Base-by-base conservation (phyloP, 129 eudicot species). In the Solidago caesia region DNA sequence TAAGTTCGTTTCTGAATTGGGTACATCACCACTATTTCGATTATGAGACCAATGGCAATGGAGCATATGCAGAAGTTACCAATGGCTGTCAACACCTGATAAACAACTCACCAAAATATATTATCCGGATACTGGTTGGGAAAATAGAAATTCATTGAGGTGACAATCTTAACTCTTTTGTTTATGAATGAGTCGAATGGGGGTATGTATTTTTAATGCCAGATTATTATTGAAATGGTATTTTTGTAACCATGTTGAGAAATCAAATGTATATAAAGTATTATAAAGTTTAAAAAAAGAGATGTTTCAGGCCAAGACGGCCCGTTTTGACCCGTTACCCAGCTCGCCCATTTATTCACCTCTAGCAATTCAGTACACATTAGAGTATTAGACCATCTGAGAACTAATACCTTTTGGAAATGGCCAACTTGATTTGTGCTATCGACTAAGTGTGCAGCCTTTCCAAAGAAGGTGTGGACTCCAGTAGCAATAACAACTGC, bases 401-500 rank as follows among this genome's bases (percentile, higher is more conserved):
- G 43, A 26, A 60, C 44, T 33, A 44, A 4, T 86, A 91, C 97
- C 93, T 87, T 77, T 56, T 92, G 97, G 91, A 92, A 92, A 82
- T 92, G 97, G 41, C 97, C 97, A 0, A 92, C 96, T 56, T 92
- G 86, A 61, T 89, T 86, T 58, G 97, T 92, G 88, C 89, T 92
- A 60, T 92, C 97, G 13, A 92, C 97, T 25, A 92, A 86, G 76
- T 92, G 97, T 73, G 97, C 97, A 48, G 97, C 97, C 85, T 92
- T 92, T 6, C 97, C 97, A 14, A 92, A 92, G 81, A 92, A 92
- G 3, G 97, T 89, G 78, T 89, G 88, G 57, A 92, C 91, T 7
- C 97, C 97, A 5, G 97, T 92, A 45, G 97, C 97, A 8, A 92
- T 92, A 10, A 92, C 97, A 55, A 92, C 85, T 2, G 97, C 97